Percentiles rank a stretch among this genome's conserved stretches.
phyloP scores from a whole-genome alignment of 2,329 filamentous ascomycete species.

The Colletotrichum zoysiae region DNA sequence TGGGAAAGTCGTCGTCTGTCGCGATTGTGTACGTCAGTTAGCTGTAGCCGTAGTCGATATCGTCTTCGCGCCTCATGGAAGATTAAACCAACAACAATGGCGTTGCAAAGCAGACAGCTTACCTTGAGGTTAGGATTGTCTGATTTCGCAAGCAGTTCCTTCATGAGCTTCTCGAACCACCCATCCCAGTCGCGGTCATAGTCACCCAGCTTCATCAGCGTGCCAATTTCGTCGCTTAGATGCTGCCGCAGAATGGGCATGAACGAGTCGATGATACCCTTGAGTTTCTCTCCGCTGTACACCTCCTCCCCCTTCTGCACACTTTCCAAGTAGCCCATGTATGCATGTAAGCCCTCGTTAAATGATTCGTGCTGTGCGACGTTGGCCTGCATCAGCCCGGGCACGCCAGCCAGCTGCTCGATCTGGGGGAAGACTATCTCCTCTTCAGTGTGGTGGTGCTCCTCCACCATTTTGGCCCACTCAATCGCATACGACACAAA shows the following conservation, averaged over 20 bases:
- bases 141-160: constrained; percentile 40
- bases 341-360: constrained; percentile 49
- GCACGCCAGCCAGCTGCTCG: constrained; percentile 46
- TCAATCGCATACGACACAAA: constrained; percentile 48
- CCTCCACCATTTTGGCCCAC: constrained; percentile 45
- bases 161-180: constrained; percentile 46
- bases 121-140: constrained; percentile 44
- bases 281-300: constrained; percentile 50
- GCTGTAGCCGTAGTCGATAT: neutral
- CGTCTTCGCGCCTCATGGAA: neutral
- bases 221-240: constrained; percentile 54
- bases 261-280: constrained; percentile 52
- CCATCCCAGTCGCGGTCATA: constrained; percentile 52
- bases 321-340: constrained; percentile 49
- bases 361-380: constrained; percentile 53
- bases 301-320: constrained; percentile 47
- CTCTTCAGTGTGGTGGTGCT: constrained; percentile 53
- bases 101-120: neutral
- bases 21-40: constrained; percentile 5
- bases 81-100: neutral
- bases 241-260: constrained; percentile 52
- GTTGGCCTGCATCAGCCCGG: constrained; percentile 50
- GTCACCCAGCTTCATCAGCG: constrained; percentile 50
- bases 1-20: constrained; percentile 38
- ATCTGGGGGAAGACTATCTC: constrained; percentile 49